Evolutionary conservation across 106 monocot species (phyloP), one percentile per base, ranked within the genome.

Genomic region (Dendrobium officinale): DNA sequence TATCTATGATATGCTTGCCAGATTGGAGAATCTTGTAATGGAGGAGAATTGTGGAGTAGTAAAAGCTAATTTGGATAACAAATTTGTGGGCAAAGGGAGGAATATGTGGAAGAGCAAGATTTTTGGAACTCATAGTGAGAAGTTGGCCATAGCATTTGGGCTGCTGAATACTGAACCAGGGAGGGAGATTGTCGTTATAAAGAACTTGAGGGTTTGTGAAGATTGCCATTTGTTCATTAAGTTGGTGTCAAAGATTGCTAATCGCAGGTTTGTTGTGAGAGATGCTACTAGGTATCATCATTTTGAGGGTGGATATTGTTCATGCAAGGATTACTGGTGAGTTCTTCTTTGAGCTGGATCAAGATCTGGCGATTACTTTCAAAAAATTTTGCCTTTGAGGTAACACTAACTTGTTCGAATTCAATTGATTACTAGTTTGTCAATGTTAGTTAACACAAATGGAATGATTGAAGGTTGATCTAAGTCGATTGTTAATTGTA

Each of bases 231-330:
- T 29, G 45, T 92, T 95, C 70, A 83, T 90, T 22, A 89, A 91
- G 54, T 4, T 47, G 10, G 85, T 88, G 24, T 90, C 90, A 9
- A 75, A 45, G 75, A 78, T 86, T 13, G 80, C 75, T 0, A 67
- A 78, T 41, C 77, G 95, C 1, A 83, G 77, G 76, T 31, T 95
- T 26, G 85, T 90, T 9, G 86, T 95, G 26, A 87, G 95, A 67
- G 95, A 95, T 86, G 95, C 92, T 6, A 95, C 84, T 42, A 81
- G 95, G 8, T 95, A 92, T 83, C 92, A 95, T 84, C 92, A 92
- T 61, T 95, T 95, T 72, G 81, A 79, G 9, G 82, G 26, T 16
- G 92, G 92, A 22, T 58, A 26, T 0, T 95, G 95, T 80, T 92
- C 95, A 68, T 95, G 95, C 80, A 95, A 88, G 37, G 92, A 89